phyloP scores from a whole-genome alignment of 2,329 filamentous ascomycete species.

The Dactylellina cionopaga region DNA sequence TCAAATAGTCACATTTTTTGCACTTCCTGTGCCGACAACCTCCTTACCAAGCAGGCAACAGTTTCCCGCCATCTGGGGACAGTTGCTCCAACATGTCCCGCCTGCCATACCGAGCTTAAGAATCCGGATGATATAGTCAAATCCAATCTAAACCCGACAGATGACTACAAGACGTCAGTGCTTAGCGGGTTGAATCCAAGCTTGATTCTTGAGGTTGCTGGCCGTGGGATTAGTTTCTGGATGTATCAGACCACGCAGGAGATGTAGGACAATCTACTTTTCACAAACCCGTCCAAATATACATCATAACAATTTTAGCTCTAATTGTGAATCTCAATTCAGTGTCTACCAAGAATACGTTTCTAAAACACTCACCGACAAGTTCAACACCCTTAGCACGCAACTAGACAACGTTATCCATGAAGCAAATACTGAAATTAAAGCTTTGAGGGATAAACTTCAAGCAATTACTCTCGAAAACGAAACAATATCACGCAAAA shows the following conservation, averaged over 20 bases:
- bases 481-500: slow-evolving; percentile 73
- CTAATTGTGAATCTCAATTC: slow-evolving; percentile 52
- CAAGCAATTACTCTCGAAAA: slow-evolving; percentile 71
- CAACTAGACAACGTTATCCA: slow-evolving; percentile 78
- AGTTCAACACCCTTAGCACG: slow-evolving; percentile 72
- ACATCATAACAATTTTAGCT: no score
- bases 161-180: slow-evolving; percentile 89
- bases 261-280: slow-evolving; percentile 68
- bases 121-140: slow-evolving; percentile 80
- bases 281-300: slow-evolving; percentile 10
- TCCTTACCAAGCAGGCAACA: slow-evolving; percentile 70
- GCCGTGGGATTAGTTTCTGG: slow-evolving; percentile 83
- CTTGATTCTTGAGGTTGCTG: slow-evolving; percentile 86
- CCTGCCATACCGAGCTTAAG: slow-evolving; percentile 74
- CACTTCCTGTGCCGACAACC: slow-evolving; percentile 73
- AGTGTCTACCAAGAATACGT: slow-evolving; percentile 82
- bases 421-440: slow-evolving; percentile 78
- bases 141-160: slow-evolving; percentile 77
- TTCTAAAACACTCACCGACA: slow-evolving; percentile 76
- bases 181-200: slow-evolving; percentile 83
- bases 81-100: slow-evolving; percentile 70
- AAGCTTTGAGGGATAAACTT: slow-evolving; percentile 64
- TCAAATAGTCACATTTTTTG: slow-evolving; percentile 93
- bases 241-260: slow-evolving; percentile 86
- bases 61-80: slow-evolving; percentile 61